Base-by-base conservation (phyloP, 2,329 filamentous ascomycete genomes). In the Colletotrichum tofieldiae region DNA sequence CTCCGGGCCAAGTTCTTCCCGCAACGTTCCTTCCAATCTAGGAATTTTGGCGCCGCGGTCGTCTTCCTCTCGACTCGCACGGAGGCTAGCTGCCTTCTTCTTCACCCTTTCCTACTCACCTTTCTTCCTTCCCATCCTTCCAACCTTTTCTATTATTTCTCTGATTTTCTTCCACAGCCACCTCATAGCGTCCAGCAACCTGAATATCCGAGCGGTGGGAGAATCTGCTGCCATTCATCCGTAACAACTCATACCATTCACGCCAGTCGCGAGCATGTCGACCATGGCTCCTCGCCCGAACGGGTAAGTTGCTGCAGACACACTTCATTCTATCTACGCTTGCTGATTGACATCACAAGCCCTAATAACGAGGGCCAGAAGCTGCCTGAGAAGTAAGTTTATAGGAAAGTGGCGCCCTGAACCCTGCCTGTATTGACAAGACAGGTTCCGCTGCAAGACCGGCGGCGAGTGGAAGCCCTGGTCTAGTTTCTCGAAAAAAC, bases 401-500 rank as follows among this genome's bases (percentile, higher is more conserved):
- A 16, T 23, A 8, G 2, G 14, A 26, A 26, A 4, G 4, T 4
- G 2, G 23, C 16, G 9, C 20, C 6, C 3, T 37, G 20, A 2
- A 20, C n/a, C 3, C 35, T 51, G 20, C 20, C 16, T 9, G 18
- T 16, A 47, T 62, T 72, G 62, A 73, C 71, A 45, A 35, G 20
- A 14, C 52, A 82, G 81, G 43, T 82, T 77, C 62, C 77, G 79
- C 26, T 84, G 82, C 76, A 78, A 80, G 39, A 73, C 79, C 23
- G 82, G 82, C 4, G 76, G 77, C n/a, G 82, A 84, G 66, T 83
- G 79, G 80, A 81, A 80, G 59, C 64, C 77, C 0, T 63, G 79
- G 2, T 59, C 73, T 3, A 73, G 71, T 4, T 84, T 84, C 67
- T 83, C 81, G 6, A 76, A 75, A 7, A 78, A 71, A 5, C 81